Conservation (phyloP, 2,329 filamentous ascomycete genomes). For the Fusarium nelsonii region DNA sequence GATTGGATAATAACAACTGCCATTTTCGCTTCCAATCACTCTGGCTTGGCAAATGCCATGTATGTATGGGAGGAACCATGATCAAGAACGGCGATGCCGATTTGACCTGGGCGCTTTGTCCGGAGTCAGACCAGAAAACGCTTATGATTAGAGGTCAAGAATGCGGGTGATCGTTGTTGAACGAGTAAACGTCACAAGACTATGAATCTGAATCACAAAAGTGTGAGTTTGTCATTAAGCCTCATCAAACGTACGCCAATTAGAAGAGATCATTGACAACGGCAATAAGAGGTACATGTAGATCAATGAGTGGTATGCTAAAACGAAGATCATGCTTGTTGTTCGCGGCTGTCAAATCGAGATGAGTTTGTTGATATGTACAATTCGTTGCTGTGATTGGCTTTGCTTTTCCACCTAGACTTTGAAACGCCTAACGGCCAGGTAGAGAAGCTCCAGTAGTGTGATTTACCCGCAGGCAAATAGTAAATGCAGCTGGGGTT, state of each 20-base stretch:
- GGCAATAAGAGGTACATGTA: background rate
- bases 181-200: background rate
- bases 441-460: conserved; percentile 14
- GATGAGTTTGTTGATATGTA: conserved; percentile 14
- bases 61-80: background rate
- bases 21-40: conserved; percentile 12
- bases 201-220: conserved; percentile 1
- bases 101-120: conserved; percentile 10
- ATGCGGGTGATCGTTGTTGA: background rate
- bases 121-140: conserved; percentile 8
- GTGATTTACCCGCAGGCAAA: conserved; percentile 41
- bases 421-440: conserved; percentile 25
- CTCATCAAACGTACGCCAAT: conserved; percentile 20
- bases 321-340: conserved; percentile 14
- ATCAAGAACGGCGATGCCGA: conserved; percentile 21
- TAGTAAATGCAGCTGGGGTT: conserved; percentile 29
- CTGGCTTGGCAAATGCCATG: conserved; percentile 18
- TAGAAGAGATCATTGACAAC: conserved; percentile 1
- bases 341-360: conserved; percentile 29
- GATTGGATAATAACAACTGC: background rate
- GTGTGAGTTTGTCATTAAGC: background rate
- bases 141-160: conserved; percentile 4
- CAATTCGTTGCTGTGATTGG: conserved; percentile 24
- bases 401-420: conserved; percentile 5
- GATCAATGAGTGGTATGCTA: background rate